Evolutionary conservation across 139 green algal genomes (phyloP).

Genomic region (Mesotaenium endlicherianum): DNA sequence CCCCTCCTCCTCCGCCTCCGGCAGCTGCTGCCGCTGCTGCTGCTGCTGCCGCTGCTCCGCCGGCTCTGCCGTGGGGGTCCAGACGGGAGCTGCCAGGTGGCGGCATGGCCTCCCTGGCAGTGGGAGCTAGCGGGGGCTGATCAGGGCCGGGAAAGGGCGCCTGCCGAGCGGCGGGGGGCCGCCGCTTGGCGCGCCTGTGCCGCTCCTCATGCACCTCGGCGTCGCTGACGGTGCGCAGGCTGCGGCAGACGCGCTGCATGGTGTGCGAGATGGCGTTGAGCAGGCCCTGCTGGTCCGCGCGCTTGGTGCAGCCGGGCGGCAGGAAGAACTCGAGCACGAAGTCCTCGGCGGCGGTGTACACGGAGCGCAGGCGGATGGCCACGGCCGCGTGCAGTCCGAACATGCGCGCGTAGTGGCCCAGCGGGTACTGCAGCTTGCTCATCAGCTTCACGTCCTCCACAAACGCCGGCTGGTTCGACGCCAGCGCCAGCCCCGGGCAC

Average conservation of each 20-base stretch:
- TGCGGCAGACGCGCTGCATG: constrained; percentile 37
- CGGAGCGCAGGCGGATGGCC: constrained; percentile 32
- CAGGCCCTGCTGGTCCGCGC: constrained; percentile 31
- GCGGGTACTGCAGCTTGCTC: constrained; percentile 44
- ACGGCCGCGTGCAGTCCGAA: constrained; percentile 32
- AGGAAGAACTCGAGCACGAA: constrained; percentile 55
- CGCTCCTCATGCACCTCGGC: constrained; percentile 28
- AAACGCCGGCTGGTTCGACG: constrained; percentile 24
- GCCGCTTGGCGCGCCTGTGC: too few relatives aligned
- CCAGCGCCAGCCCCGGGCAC: constrained; percentile 20
- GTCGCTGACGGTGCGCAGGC: constrained; percentile 29
- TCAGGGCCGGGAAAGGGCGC: too few relatives aligned
- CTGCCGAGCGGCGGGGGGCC: too few relatives aligned
- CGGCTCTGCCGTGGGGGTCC: too few relatives aligned
- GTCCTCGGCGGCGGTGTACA: constrained; percentile 9
- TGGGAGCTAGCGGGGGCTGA: too few relatives aligned
- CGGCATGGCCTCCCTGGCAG: too few relatives aligned
- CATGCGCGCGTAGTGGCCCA: constrained; percentile 46
- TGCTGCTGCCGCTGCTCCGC: too few relatives aligned
- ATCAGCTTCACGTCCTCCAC: constrained; percentile 36
- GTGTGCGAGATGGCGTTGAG: constrained; percentile 21
- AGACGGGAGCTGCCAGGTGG: too few relatives aligned
- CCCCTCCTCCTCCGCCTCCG: too few relatives aligned
- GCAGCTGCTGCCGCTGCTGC: too few relatives aligned
- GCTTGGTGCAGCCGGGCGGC: constrained; percentile 15